Evolutionary conservation across 2,329 filamentous ascomycete genomes (phyloP).

Genomic region (Ascosphaera acerosa): DNA sequence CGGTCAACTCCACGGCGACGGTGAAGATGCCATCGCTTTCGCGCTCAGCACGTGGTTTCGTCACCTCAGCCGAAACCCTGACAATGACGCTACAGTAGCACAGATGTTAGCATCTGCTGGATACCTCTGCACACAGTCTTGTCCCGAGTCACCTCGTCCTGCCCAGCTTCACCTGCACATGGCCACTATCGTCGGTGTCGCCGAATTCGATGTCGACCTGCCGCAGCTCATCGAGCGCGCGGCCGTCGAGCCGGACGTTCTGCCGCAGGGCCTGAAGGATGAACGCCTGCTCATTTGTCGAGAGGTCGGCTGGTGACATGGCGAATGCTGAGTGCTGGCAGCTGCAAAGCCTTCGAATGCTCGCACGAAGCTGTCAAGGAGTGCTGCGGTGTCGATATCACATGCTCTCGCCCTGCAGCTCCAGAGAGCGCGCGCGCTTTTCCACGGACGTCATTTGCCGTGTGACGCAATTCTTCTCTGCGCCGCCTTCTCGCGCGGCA

Average conservation of each 20-base stretch:
- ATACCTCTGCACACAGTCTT: slow-evolving; percentile 6
- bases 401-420: no score
- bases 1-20: slow-evolving; percentile 71
- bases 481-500: no score
- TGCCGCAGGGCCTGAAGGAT: slow-evolving; percentile 60
- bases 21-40: slow-evolving; percentile 91
- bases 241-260: slow-evolving; percentile 60
- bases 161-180: slow-evolving; percentile 64
- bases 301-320: no score
- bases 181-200: slow-evolving; percentile 58
- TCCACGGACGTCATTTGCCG: no score
- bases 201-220: slow-evolving; percentile 57
- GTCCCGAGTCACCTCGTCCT: slow-evolving; percentile 52
- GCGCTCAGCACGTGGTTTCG: slow-evolving; percentile 60
- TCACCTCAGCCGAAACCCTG: slow-evolving; percentile 69
- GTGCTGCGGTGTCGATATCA: no score
- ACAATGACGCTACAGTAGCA: slow-evolving; percentile 40
- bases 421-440: no score
- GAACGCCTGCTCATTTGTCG: slow-evolving; percentile 69
- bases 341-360: no score
- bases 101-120: slow-evolving; percentile 6
- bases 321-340: no score
- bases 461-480: no score
- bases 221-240: slow-evolving; percentile 56
- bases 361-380: no score